phyloP scores from a whole-genome alignment of 306 rosid species.

The Cucumis melo region DNA sequence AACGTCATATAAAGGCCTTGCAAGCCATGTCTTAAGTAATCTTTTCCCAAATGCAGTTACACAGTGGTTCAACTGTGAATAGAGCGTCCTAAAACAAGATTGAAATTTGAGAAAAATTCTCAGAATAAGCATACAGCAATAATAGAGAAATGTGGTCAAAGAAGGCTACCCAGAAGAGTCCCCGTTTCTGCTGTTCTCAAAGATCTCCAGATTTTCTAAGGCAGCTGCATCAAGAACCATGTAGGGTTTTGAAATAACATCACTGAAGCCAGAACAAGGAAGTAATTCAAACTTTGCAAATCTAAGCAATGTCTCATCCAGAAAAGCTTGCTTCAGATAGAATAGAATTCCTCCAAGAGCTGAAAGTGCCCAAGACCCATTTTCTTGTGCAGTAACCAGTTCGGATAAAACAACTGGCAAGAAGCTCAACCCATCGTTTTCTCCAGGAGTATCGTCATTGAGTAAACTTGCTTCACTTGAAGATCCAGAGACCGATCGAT shows the following conservation, averaged over 20 bases:
- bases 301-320: conserved; percentile 66
- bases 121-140: conserved; percentile 16
- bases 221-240: conserved; percentile 94
- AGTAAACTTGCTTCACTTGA: conserved; percentile 7
- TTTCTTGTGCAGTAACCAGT: conserved; percentile 37
- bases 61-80: conserved; percentile 79
- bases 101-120: conserved; percentile 8
- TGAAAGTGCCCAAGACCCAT: conserved; percentile 65
- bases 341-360: conserved; percentile 90
- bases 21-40: conserved; percentile 87
- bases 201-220: conserved; percentile 87
- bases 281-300: conserved; percentile 84
- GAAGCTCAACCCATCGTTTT: conserved; percentile 28
- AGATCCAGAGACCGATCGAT: conserved; percentile 15
- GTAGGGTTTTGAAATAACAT: conserved; percentile 57
- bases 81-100: conserved; percentile 55
- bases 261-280: conserved; percentile 52
- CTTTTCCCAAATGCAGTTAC: conserved; percentile 93
- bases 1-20: conserved; percentile 62
- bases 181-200: conserved; percentile 83
- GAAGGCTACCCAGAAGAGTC: conserved; percentile 68
- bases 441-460: conserved; percentile 4
- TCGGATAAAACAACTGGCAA: conserved; percentile 64
- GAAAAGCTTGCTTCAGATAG: conserved; percentile 87
- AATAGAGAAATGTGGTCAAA: not conserved